Base-by-base conservation (phyloP, 495 filamentous ascomycete species). In the Aspergillus bridgeri region DNA sequence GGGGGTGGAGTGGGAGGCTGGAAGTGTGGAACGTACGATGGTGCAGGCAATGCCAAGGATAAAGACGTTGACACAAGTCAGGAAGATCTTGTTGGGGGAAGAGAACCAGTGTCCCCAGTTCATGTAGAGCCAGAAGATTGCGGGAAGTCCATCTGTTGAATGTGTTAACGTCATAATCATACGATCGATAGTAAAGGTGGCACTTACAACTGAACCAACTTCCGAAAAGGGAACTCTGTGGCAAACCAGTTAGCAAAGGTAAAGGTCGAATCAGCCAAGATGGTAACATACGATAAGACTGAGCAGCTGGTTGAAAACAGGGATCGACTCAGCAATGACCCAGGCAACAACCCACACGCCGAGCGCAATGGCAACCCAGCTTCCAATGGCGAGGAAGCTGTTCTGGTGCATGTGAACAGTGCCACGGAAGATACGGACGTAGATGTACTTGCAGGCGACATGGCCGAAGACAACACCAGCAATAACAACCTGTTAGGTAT, bases 271-370 rank as follows among this genome's bases (percentile, higher is more conserved):
- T 7, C 5, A 33, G 29, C 7, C 8, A 33, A 33, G 29, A 11
- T 33, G 29, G 29, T 33, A 11, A 33, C 29, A 33, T 33, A 33
- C 29, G 25, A 82, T 79, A 58, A 83, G 54, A 42, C 75, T 76
- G 18, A 91, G 71, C 51, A 91, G 67, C 50, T 83, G 78, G 62
- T 79, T 84, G 73, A 91, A 91, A 61, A 88, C 82, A 0, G 89
- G 89, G 25, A 91, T 88, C 1, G 85, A 81, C 56, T 84, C 78
- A 8, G 88, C 86, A 61, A 92, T 85, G 56, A 91, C 72, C 84
- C 86, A 91, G 7, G 86, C 85, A 8, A 89, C 45, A 8, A 86
- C 47, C 70, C 87, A 90, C 27, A 91, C 71, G 50, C 60, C 50
- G 6, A 78, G 52, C 5, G 82, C 79, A 20, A 90, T 83, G 11